Conservation (phyloP, 1,284 basidiomycete genomes). For the Takashimella koratensis region DNA sequence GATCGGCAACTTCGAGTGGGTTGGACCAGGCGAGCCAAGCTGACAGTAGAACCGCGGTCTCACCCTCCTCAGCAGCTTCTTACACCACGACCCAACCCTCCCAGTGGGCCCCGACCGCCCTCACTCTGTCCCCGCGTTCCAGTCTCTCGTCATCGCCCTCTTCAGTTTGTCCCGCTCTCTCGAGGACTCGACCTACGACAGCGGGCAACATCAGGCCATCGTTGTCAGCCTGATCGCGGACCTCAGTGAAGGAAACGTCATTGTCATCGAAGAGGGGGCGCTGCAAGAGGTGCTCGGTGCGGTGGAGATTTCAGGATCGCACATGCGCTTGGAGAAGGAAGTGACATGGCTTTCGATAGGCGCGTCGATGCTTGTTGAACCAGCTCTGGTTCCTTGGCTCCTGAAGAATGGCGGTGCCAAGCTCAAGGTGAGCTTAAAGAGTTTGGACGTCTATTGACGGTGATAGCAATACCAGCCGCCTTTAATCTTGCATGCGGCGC, state of each 20-base stretch:
- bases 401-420: conserved; percentile 13
- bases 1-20: conserved; percentile 28
- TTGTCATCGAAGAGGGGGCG: conserved; percentile 22
- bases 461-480: conserved; percentile 30
- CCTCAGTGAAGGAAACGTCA: conserved; percentile 25
- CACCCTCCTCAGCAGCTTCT: conserved; percentile 26
- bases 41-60: conserved; percentile 26
- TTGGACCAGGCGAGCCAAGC: background rate
- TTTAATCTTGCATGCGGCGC: conserved; percentile 31
- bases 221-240: conserved; percentile 25
- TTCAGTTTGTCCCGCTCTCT: conserved; percentile 29
- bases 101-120: conserved; percentile 25
- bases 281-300: conserved; percentile 15
- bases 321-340: conserved; percentile 31
- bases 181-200: conserved; percentile 18
- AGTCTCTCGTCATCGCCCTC: conserved; percentile 24
- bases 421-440: conserved; percentile 19
- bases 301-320: conserved; percentile 8
- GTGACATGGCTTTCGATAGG: conserved; percentile 36
- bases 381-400: conserved; percentile 26
- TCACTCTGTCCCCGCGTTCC: conserved; percentile 25
- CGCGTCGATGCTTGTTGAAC: conserved; percentile 14
- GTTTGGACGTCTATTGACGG: background rate
- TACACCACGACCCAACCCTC: conserved; percentile 27
- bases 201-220: conserved; percentile 19